Conservation (phyloP, 1,284 basidiomycete species). For the Fomitiporia mediterranea region DNA sequence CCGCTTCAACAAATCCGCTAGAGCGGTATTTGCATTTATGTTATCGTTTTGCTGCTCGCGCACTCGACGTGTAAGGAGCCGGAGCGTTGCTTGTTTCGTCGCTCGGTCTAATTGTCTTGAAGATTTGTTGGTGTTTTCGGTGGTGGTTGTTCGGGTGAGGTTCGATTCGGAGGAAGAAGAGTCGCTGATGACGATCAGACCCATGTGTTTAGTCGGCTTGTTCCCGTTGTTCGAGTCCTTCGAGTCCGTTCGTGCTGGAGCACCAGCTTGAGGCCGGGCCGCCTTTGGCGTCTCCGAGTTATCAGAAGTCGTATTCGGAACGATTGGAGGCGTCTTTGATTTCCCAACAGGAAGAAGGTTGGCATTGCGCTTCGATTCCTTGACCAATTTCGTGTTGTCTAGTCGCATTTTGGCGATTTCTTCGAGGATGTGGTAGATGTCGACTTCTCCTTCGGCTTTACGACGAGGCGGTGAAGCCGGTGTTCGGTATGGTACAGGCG, state of each 20-base stretch:
- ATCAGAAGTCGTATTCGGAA: not conserved
- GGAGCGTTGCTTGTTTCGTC: slow-evolving; percentile 51
- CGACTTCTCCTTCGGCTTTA: not conserved
- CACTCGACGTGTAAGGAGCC: slow-evolving; percentile 40
- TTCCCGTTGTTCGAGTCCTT: no score
- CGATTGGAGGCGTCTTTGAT: not conserved
- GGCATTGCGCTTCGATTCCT: not conserved
- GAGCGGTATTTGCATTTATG: slow-evolving; percentile 46
- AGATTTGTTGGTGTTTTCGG: slow-evolving; percentile 36
- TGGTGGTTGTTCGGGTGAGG: no score
- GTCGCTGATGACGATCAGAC: slow-evolving; percentile 46
- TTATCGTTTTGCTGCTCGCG: slow-evolving; percentile 46
- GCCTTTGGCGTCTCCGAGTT: not conserved
- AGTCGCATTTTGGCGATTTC: slow-evolving; percentile 16
- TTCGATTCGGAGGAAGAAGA: no score
- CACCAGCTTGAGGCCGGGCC: not conserved
- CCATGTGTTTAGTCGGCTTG: slow-evolving; percentile 24
- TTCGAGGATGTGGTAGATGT: slow-evolving; percentile 7
- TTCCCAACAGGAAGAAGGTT: not conserved
- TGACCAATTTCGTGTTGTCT: not conserved
- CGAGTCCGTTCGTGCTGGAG: not conserved
- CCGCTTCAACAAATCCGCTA: slow-evolving; percentile 50
- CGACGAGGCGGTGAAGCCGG: not conserved
- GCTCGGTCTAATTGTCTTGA: slow-evolving; percentile 31
- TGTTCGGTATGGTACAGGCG: not conserved